A percentile compares a stretch with the other conserved stretches of the same genome.
Evolutionary conservation across 2,329 filamentous ascomycete species (phyloP).

Genomic region (Aureobasidium sp.): DNA sequence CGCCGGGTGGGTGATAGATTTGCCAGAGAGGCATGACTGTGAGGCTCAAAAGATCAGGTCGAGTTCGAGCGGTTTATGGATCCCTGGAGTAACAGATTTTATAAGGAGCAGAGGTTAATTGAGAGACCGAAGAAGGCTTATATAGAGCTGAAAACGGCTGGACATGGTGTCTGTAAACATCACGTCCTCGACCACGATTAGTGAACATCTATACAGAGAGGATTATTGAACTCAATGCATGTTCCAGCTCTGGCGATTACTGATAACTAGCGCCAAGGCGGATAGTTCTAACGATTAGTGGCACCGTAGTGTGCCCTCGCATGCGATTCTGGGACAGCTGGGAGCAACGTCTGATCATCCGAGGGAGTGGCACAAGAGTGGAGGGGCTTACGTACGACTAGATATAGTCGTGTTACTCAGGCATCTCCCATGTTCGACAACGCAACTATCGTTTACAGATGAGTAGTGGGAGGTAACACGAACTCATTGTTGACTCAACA

Average conservation of each 20-base stretch:
- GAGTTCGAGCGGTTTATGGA: not conserved
- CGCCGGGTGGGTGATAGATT: constrained; percentile 34
- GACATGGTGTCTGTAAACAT: not conserved
- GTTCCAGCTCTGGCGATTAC: constrained; percentile 3
- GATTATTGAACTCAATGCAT: constrained; percentile 1
- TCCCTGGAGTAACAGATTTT: not conserved
- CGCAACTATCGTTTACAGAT: not conserved
- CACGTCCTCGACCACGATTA: not conserved
- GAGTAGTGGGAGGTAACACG: not conserved
- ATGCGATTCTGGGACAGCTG: not conserved
- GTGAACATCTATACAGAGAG: not conserved
- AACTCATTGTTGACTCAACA: not conserved
- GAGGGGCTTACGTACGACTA: no score
- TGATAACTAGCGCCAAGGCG: not conserved
- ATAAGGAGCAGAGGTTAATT: not conserved
- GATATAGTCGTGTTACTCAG: not conserved
- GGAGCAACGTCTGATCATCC: not conserved
- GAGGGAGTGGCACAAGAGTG: no score
- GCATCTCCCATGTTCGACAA: not conserved
- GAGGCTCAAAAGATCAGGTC: not conserved
- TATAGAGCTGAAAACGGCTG: not conserved
- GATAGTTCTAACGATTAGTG: constrained; percentile 1
- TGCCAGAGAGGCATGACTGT: constrained; percentile 38
- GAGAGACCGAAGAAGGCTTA: not conserved
- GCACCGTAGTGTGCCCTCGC: not conserved